Conservation (phyloP, 768 basidiomycete species). For the Thelephora aurantiotincta region DNA sequence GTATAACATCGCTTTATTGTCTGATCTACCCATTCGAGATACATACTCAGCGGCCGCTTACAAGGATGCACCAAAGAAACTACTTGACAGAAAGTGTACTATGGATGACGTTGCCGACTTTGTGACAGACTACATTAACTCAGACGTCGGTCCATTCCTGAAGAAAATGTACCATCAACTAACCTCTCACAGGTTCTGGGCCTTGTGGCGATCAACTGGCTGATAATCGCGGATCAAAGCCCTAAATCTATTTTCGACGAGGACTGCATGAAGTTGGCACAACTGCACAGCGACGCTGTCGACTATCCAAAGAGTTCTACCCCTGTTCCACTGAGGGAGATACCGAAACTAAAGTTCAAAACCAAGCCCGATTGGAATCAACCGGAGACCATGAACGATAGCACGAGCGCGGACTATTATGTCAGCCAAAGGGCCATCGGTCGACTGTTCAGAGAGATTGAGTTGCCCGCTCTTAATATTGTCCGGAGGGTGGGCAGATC, state of each 20-base stretch:
- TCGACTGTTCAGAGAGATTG: slow-evolving; percentile 43
- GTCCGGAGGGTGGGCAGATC: slow-evolving; percentile 7
- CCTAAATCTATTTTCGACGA: slow-evolving; percentile 28
- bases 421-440: slow-evolving; percentile 43
- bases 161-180: neutral
- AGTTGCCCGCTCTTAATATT: slow-evolving; percentile 25
- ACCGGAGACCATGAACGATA: slow-evolving; percentile 34
- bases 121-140: slow-evolving; percentile 53
- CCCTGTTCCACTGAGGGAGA: slow-evolving; percentile 16
- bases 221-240: slow-evolving; percentile 50
- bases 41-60: slow-evolving; percentile 31
- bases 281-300: slow-evolving; percentile 48
- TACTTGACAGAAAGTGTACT: slow-evolving; percentile 32
- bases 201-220: slow-evolving; percentile 47
- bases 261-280: slow-evolving; percentile 38
- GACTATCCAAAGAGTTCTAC: slow-evolving; percentile 46
- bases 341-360: slow-evolving; percentile 28
- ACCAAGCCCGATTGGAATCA: slow-evolving; percentile 53
- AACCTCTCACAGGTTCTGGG: slow-evolving; percentile 35
- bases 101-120: slow-evolving; percentile 58
- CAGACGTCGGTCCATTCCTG: slow-evolving; percentile 29
- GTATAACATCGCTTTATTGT: slow-evolving; percentile 13
- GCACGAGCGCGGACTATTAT: slow-evolving; percentile 25
- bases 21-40: slow-evolving; percentile 13
- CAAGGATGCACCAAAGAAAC: slow-evolving; percentile 28